These are phyloP conservation scores for Phanerochaete carnosa DNA, from an alignment of 768 basidiomycete species.

Conservation along the genomic window DNA sequence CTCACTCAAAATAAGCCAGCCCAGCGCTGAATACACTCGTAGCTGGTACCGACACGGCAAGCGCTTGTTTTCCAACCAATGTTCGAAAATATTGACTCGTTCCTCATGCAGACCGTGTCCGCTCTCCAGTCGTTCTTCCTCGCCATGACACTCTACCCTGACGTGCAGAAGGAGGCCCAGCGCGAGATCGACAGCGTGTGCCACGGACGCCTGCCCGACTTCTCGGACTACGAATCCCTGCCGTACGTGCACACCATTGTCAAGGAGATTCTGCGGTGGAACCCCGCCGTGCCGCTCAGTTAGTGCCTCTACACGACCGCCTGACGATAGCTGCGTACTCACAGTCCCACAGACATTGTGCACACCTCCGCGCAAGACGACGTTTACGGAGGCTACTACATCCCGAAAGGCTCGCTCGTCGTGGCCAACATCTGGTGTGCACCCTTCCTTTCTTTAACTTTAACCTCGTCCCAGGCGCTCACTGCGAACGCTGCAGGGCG, in stretches of 20 bases:
- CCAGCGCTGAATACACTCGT: neutral
- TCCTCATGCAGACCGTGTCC: slow-evolving; percentile 23
- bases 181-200: slow-evolving; percentile 27
- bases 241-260: slow-evolving; percentile 24
- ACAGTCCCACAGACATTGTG: slow-evolving; percentile 16
- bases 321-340: neutral
- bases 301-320: neutral
- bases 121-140: slow-evolving; percentile 31
- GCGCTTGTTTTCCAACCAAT: neutral
- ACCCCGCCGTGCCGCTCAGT: slow-evolving; percentile 32
- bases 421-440: slow-evolving; percentile 28
- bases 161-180: slow-evolving; percentile 23
- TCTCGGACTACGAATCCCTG: slow-evolving; percentile 19
- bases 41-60: neutral
- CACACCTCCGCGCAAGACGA: slow-evolving; percentile 27
- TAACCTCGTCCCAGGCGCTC: neutral
- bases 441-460: neutral
- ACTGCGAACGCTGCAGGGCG: slow-evolving; percentile 10
- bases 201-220: slow-evolving; percentile 21
- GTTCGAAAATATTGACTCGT: neutral
- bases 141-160: slow-evolving; percentile 36
- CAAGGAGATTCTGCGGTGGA: slow-evolving; percentile 32
- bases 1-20: too few species aligned
- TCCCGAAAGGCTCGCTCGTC: slow-evolving; percentile 27
- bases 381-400: slow-evolving; percentile 26